phyloP scores from a whole-genome alignment of 805 yeast species.

The Myxozyma lipomycoides region DNA sequence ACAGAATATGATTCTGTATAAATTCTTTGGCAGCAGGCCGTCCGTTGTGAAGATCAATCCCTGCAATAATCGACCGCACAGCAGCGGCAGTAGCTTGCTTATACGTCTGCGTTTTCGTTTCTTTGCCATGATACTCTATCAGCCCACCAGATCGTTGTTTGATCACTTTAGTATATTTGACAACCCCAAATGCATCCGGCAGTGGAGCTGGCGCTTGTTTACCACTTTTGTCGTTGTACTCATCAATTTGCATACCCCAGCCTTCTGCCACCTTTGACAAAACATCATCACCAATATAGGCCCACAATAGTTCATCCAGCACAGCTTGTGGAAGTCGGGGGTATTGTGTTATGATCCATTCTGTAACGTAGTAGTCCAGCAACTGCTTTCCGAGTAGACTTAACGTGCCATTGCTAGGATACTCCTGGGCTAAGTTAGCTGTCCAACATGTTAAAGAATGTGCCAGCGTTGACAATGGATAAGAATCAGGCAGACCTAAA shows the following conservation, averaged over 20 bases:
- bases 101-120: conserved; percentile 10
- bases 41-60: conserved; percentile 70
- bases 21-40: conserved; percentile 61
- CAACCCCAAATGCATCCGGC: conserved; percentile 57
- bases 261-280: conserved; percentile 60
- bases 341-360: conserved; percentile 65
- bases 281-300: conserved; percentile 65
- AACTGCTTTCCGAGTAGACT: conserved; percentile 78
- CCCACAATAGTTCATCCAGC: conserved; percentile 67
- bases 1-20: conserved; percentile 67
- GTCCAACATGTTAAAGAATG: conserved; percentile 66
- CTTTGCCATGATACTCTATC: conserved; percentile 49
- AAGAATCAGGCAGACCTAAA: conserved; percentile 56
- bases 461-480: conserved; percentile 64
- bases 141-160: conserved; percentile 29
- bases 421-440: conserved; percentile 41
- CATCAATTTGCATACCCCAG: conserved; percentile 79
- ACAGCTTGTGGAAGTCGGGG: conserved; percentile 88
- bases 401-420: conserved; percentile 72
- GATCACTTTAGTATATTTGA: conserved; percentile 22
- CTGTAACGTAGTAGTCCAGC: conserved; percentile 69
- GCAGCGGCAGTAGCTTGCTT: conserved; percentile 53
- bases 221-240: conserved; percentile 10
- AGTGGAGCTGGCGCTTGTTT: conserved; percentile 65
- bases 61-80: conserved; percentile 80